Conservation (phyloP, 2,329 filamentous ascomycete species). For the Phoma sp. region DNA sequence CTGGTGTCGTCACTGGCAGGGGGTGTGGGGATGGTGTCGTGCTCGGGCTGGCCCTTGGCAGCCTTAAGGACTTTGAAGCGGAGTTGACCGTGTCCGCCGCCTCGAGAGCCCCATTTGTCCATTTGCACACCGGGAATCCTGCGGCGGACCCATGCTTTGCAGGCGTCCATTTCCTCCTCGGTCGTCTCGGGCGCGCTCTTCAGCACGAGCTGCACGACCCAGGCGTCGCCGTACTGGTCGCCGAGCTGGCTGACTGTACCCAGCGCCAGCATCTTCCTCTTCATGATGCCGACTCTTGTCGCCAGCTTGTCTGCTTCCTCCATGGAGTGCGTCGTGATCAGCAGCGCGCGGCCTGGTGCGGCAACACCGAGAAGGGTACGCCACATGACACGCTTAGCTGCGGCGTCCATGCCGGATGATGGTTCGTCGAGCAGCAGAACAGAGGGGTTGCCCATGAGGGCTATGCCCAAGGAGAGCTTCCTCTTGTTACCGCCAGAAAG, state of each 20-base stretch:
- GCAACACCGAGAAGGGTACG: constrained; percentile 76
- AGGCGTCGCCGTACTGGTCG: constrained; percentile 75
- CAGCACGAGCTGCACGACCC: constrained; percentile 83
- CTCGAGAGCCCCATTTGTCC: constrained; percentile 63
- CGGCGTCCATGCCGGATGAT: constrained; percentile 85
- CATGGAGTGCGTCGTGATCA: constrained; percentile 94
- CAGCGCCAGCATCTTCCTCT: constrained; percentile 82
- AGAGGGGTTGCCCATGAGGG: constrained; percentile 88
- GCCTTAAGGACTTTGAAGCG: constrained; percentile 77
- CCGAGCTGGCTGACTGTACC: constrained; percentile 77
- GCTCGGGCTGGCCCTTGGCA: constrained; percentile 30
- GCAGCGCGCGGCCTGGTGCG: constrained; percentile 73
- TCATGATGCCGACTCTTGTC: constrained; percentile 83
- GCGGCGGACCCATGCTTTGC: constrained; percentile 69
- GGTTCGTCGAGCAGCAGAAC: constrained; percentile 91
- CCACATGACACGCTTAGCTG: constrained; percentile 94
- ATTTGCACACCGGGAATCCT: constrained; percentile 70
- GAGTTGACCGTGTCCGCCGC: constrained; percentile 81
- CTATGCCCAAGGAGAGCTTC: constrained; percentile 89
- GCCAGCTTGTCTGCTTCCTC: constrained; percentile 93
- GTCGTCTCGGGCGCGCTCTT: constrained; percentile 75
- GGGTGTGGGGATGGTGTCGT: neutral
- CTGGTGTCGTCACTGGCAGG: constrained; percentile 1
- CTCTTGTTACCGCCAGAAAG: constrained; percentile 91
- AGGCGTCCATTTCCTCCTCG: constrained; percentile 68